These are phyloP conservation scores for Trametes cinnabarina DNA, from an alignment of 768 basidiomycete species.

Conservation along the genomic window DNA sequence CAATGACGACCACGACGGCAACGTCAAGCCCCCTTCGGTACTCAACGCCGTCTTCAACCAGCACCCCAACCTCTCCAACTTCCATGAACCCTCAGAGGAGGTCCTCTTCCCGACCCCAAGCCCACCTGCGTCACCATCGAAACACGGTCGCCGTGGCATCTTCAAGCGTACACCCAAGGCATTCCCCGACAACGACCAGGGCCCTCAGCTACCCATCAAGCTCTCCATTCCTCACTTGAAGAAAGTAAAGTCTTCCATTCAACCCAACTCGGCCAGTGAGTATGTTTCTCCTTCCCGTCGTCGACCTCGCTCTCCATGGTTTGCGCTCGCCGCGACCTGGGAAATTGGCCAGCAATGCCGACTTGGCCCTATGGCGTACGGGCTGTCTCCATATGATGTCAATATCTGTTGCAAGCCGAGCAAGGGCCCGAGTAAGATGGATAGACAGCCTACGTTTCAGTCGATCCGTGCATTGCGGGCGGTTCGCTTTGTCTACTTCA, in stretches of 20 bases:
- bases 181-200: slow-evolving; percentile 40
- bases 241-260: slow-evolving; percentile 46
- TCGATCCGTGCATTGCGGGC: background rate
- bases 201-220: slow-evolving; percentile 31
- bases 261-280: slow-evolving; percentile 26
- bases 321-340: background rate
- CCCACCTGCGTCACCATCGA: slow-evolving; percentile 53
- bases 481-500: background rate
- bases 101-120: slow-evolving; percentile 33
- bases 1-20: slow-evolving; percentile 15
- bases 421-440: background rate
- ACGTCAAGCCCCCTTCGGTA: slow-evolving; percentile 30
- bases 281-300: background rate
- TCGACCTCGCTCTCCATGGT: background rate
- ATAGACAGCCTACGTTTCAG: background rate
- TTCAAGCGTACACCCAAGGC: slow-evolving; percentile 54
- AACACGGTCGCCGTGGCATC: slow-evolving; percentile 43
- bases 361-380: background rate
- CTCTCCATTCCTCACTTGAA: slow-evolving; percentile 36
- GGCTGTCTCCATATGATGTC: background rate
- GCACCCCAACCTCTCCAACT: slow-evolving; percentile 60
- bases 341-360: background rate
- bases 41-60: slow-evolving; percentile 54
- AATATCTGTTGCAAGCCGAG: background rate
- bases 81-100: slow-evolving; percentile 36